Evolutionary conservation across 2,329 filamentous ascomycete genomes (phyloP).

Genomic region (Lasiodiplodia gonubiensis): DNA sequence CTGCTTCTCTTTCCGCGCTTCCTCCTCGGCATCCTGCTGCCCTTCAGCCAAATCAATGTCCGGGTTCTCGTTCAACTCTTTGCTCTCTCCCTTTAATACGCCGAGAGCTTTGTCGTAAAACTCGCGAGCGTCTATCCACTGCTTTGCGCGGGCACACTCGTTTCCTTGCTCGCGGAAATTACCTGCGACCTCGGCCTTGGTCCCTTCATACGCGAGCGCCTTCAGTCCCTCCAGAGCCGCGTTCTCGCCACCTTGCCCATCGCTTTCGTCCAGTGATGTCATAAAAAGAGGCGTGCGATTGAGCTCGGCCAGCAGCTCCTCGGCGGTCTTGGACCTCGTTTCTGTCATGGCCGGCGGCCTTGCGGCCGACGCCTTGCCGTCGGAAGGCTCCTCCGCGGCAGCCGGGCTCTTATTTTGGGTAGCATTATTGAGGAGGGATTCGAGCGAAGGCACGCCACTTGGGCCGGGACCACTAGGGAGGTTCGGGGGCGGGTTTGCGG

Average conservation of each 20-base stretch:
- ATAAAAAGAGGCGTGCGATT: constrained; percentile 88
- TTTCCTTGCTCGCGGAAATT: constrained; percentile 94
- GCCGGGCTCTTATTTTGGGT: constrained; percentile 1
- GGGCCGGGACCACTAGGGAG: constrained; percentile 13
- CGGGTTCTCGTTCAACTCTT: constrained; percentile 54
- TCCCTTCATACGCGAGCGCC: constrained; percentile 91
- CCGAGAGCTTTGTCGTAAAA: constrained; percentile 89
- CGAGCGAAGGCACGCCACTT: constrained; percentile 14
- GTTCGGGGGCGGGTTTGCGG: neutral
- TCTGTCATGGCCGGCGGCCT: constrained; percentile 66
- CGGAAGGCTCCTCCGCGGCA: constrained; percentile 17
- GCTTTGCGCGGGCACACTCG: constrained; percentile 76
- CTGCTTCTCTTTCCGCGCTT: constrained; percentile 64
- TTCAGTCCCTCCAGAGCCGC: constrained; percentile 83
- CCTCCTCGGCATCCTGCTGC: constrained; percentile 61
- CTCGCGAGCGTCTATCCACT: constrained; percentile 83
- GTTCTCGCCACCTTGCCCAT: constrained; percentile 72
- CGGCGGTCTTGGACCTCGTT: constrained; percentile 60
- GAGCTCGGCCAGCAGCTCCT: constrained; percentile 68
- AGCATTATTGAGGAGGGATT: constrained; percentile 24
- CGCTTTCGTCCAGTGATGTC: constrained; percentile 77
- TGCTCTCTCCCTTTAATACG: constrained; percentile 63
- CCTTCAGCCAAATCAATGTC: constrained; percentile 50
- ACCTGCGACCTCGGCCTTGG: constrained; percentile 77
- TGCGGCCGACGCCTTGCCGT: constrained; percentile 45